Base-by-base conservation (phyloP, 2,329 filamentous ascomycete species). In the Arthrocladium fulminans region DNA sequence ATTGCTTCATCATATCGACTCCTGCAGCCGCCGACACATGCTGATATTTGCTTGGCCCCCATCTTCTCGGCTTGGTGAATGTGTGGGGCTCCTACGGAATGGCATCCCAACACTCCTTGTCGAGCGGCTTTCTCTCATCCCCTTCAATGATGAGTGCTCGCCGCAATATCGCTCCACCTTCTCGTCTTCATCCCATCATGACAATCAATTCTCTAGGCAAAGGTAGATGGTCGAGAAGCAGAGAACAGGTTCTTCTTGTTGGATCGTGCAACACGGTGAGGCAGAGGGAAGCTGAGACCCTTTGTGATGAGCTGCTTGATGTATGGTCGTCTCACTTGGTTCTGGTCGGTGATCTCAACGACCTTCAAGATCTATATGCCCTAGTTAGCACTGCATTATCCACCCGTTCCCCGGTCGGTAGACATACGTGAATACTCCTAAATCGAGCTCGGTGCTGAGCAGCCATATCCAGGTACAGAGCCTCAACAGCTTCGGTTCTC, bases 391-490 rank as follows among this genome's bases (percentile, higher is more conserved):
- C 12, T 5, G 3, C 32, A 23, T 23, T 45, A 20, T 46, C 30
- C 40, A 23, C 29, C n/a, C 24, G 9, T 20, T 12, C 9, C 6
- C 25, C 10, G 19, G 49, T 38, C 5, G 20, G 50, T 37, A 19
- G 59, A 79, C 89, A 60, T 88, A 96, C 90, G 82, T 96, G 89
- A 72, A 98, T 92, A 63, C 87, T 94, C 76, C 92, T 83, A 81
- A 98, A 98, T 67, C 92, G 87, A 68, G 92, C 84, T 71, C 87
- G 88, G 83, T 98, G 92, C 73, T 92, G 88, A 73, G 94, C 90
- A 64, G 92, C 88, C 92, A 98, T 97, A 79, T 98, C 92, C 76
- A 92, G 86, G 85, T 98, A 98, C 70, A 98, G 83, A 63, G 90
- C 76, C 76, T 97, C 86, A 67, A 97, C 90, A 61, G 92, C 92